These are phyloP conservation scores for Rubus idaeus DNA, from an alignment of 306 rosid species.

Conservation along the genomic window DNA sequence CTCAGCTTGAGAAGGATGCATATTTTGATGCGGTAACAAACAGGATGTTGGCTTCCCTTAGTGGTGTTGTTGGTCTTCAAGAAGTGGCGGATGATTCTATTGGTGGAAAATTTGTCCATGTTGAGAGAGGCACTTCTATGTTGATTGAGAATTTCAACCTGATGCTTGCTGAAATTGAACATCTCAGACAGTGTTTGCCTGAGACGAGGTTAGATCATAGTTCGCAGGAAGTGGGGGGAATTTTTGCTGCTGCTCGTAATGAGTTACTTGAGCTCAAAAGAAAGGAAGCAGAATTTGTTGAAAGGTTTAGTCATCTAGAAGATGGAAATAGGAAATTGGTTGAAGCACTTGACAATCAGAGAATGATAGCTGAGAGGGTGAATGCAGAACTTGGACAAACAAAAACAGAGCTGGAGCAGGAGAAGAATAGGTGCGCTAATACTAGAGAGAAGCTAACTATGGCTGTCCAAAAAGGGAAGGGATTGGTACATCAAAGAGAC, in stretches of 20 bases:
- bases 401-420: slow-evolving; percentile 76
- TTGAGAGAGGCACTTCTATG: slow-evolving; percentile 54
- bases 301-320: slow-evolving; percentile 55
- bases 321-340: slow-evolving; percentile 58
- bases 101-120: slow-evolving; percentile 46
- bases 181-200: slow-evolving; percentile 51
- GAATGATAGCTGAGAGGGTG: slow-evolving; percentile 41
- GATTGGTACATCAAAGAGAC: slow-evolving; percentile 91
- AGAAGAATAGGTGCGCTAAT: slow-evolving; percentile 60
- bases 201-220: slow-evolving; percentile 43
- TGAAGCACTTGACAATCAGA: slow-evolving; percentile 63
- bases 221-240: slow-evolving; percentile 42
- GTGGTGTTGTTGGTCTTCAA: slow-evolving; percentile 48
- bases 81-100: slow-evolving; percentile 48
- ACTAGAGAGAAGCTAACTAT: slow-evolving; percentile 87
- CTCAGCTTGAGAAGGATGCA: slow-evolving; percentile 44
- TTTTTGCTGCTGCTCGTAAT: slow-evolving; percentile 50
- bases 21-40: slow-evolving; percentile 44
- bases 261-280: slow-evolving; percentile 64
- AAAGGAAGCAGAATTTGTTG: slow-evolving; percentile 54
- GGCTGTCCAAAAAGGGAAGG: slow-evolving; percentile 98
- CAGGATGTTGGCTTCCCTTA: slow-evolving; percentile 55
- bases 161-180: slow-evolving; percentile 62
- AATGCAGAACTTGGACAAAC: slow-evolving; percentile 56
- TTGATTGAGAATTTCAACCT: slow-evolving; percentile 55